Conservation (phyloP, 2,329 filamentous ascomycete species). For the Paecilomyces sp. region DNA sequence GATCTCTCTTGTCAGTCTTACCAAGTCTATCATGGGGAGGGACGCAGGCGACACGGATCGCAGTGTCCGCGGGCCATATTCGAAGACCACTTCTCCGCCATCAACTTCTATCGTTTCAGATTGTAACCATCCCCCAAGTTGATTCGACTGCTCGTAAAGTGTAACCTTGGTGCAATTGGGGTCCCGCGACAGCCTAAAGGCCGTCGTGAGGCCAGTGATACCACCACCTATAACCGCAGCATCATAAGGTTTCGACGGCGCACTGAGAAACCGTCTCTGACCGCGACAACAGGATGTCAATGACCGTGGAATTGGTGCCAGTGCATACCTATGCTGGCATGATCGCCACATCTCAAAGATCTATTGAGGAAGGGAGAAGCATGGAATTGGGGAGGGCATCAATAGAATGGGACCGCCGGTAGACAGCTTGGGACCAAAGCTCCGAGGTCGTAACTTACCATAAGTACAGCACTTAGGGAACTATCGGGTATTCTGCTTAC, state of each 20-base stretch:
- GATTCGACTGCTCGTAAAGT: constrained; percentile 65
- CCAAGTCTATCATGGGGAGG: constrained; percentile 63
- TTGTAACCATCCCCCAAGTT: constrained; percentile 77
- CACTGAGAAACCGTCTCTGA: constrained; percentile 11
- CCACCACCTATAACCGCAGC: constrained; percentile 72
- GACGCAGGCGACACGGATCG: constrained; percentile 53
- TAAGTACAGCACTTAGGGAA: background rate
- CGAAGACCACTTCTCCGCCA: constrained; percentile 64
- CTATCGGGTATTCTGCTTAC: background rate
- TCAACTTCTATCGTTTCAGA: constrained; percentile 55
- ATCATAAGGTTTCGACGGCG: constrained; percentile 23
- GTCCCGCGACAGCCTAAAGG: constrained; percentile 66
- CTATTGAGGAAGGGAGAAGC: background rate
- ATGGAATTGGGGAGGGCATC: background rate
- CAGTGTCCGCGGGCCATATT: constrained; percentile 75
- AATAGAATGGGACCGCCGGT: background rate
- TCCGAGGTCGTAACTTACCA: background rate
- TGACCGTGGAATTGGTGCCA: constrained; percentile 12
- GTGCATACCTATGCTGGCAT: constrained; percentile 15
- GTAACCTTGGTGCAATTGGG: constrained; percentile 67
- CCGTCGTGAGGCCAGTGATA: constrained; percentile 71
- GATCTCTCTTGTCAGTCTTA: constrained; percentile 32
- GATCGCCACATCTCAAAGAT: constrained; percentile 20
- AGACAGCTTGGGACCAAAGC: background rate
- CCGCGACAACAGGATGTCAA: constrained; percentile 9